Base-by-base conservation (phyloP, 2,329 filamentous ascomycete genomes). In the Scytalidium lignicola region DNA sequence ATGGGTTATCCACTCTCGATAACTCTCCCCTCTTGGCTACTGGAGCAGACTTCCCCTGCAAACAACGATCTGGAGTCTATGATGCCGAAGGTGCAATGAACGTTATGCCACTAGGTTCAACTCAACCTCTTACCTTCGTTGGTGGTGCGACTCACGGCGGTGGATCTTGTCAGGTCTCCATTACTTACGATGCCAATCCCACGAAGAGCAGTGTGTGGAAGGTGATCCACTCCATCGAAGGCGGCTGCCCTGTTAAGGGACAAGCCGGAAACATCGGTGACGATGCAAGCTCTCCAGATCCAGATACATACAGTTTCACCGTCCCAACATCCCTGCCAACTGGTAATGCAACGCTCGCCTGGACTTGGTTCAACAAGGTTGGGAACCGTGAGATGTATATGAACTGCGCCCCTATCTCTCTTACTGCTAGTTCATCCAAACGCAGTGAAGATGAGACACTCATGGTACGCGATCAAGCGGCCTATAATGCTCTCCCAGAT, bases 331-430 rank as follows among this genome's bases (percentile, higher is more conserved):
- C 83, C 19, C 76, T 96, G 43, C 80, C 84, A 8, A 72, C 83
- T 1, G 93, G 92, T 3, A 78, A 90, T 39, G 91, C 87, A 21
- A 88, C 84, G 0, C 74, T 97, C 4, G 89, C 89, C 0, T 97
- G 91, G 90, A 90, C 90, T 1, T 97, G 93, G 93, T 82, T 95
- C 69, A 97, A 97, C 74, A 86, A 86, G 51, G 63, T 95, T 9
- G 93, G 93, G 2, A 96, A 96, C 72, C 85, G 91, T 1, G 93
- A 97, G 65, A 90, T 96, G 78, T 96, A 97, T 76, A 95, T 96
- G 90, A 95, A 96, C 77, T 99, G 92, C 59, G 89, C 86, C 0
- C 82, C 88, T 0, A 67, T 95, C 43, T 78, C 74, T 0, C 75
- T 97, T 20, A 80, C 79, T 0, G 70, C 67, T 3, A 69, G 70